Conservation (phyloP, 306 rosid genomes). For the Senna siamea region DNA sequence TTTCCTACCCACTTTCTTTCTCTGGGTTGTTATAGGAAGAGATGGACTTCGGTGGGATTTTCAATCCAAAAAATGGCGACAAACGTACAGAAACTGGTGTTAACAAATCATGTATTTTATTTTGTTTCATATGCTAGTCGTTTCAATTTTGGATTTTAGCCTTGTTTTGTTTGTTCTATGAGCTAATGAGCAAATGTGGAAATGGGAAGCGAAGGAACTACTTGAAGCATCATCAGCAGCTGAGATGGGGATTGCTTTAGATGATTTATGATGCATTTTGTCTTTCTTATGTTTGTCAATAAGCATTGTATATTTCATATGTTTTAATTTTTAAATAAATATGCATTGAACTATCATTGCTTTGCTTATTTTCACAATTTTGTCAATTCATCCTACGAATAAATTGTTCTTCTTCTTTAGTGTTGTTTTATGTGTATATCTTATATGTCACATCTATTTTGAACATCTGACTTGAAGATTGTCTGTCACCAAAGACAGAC, state of each 20-base stretch:
- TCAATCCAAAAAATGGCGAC: slow-evolving; percentile 49
- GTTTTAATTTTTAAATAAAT: neutral
- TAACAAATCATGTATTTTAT: slow-evolving; percentile 45
- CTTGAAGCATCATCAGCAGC: neutral
- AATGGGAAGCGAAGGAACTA: neutral
- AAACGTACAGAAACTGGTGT: slow-evolving; percentile 23
- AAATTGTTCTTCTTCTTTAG: neutral
- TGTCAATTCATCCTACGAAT: neutral
- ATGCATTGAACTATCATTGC: neutral
- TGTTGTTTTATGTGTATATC: neutral
- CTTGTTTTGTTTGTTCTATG: neutral
- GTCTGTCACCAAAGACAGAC: neutral
- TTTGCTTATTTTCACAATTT: neutral
- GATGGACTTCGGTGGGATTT: slow-evolving; percentile 58
- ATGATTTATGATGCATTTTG: neutral
- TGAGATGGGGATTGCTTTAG: neutral
- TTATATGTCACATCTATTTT: neutral
- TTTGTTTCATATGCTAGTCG: neutral
- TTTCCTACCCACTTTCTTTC: neutral
- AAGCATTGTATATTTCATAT: neutral
- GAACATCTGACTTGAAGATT: neutral
- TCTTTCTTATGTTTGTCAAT: neutral
- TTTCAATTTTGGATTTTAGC: neutral
- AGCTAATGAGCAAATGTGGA: slow-evolving; percentile 1
- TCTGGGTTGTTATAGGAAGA: neutral